phyloP scores from a whole-genome alignment of 169 alveolate genomes.

The Cyclospora cayetanensis region DNA sequence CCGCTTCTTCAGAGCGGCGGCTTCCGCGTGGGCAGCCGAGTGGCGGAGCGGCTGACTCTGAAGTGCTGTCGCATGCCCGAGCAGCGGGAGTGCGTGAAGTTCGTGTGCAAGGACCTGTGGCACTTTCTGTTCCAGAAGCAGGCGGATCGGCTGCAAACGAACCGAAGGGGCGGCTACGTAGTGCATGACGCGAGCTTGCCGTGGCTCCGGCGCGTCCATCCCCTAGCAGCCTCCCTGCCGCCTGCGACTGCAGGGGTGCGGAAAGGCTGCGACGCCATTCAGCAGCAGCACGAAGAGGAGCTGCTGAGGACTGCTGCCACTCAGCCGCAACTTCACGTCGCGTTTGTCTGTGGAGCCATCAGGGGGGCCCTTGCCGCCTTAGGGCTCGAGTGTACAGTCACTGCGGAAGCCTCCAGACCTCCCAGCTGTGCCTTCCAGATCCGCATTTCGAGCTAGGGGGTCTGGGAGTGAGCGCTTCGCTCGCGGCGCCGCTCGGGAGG shows the following conservation, averaged over 20 bases:
- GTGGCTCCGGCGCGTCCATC: slow-evolving; percentile 75
- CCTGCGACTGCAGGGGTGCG: neutral
- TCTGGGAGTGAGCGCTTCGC: no score
- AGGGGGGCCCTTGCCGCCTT: slow-evolving; percentile 78
- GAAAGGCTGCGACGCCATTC: neutral
- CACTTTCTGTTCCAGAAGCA: slow-evolving; percentile 76
- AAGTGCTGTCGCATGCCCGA: slow-evolving; percentile 69
- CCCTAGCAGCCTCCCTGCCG: slow-evolving; percentile 4
- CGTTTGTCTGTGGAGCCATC: slow-evolving; percentile 77
- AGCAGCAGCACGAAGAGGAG: neutral
- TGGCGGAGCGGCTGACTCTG: slow-evolving; percentile 49
- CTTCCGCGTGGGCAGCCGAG: slow-evolving; percentile 38
- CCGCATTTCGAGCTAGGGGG: slow-evolving; percentile 38
- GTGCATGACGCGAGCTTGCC: slow-evolving; percentile 72
- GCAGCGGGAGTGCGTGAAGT: slow-evolving; percentile 77
- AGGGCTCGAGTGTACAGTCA: slow-evolving; percentile 78
- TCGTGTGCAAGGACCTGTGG: slow-evolving; percentile 80
- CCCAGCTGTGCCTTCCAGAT: slow-evolving; percentile 76
- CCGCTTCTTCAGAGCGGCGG: slow-evolving; percentile 40
- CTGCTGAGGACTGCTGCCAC: slow-evolving; percentile 13
- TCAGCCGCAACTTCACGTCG: slow-evolving; percentile 73
- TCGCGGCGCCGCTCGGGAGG: no score
- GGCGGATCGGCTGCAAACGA: slow-evolving; percentile 80
- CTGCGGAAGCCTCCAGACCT: slow-evolving; percentile 73
- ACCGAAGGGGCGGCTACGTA: slow-evolving; percentile 77